A percentile compares a stretch with the other conserved stretches of the same genome.
Conservation (phyloP, 306 rosid genomes). For the Calophaca sinica region DNA sequence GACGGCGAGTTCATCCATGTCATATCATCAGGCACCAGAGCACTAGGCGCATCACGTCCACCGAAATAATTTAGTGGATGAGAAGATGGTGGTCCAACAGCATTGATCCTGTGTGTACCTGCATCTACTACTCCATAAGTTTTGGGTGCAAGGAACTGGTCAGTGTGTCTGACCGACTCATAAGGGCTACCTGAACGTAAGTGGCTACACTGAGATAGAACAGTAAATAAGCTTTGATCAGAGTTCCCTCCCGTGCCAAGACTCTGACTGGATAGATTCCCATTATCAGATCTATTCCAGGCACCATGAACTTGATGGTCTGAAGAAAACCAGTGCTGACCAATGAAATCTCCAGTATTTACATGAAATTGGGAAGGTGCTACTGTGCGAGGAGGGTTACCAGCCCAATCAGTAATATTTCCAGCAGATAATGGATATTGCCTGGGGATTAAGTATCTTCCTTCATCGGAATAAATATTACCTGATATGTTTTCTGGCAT, state of each 20-base stretch:
- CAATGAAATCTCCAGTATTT: slow-evolving; percentile 59
- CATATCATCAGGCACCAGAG: slow-evolving; percentile 72
- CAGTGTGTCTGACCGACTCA: slow-evolving; percentile 58
- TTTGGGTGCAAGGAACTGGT: slow-evolving; percentile 69
- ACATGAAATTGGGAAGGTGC: slow-evolving; percentile 70
- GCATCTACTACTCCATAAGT: slow-evolving; percentile 65
- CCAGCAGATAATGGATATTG: slow-evolving; percentile 63
- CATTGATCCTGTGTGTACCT: slow-evolving; percentile 61
- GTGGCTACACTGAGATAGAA: slow-evolving; percentile 78
- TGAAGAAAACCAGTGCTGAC: slow-evolving; percentile 73
- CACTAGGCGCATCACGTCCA: slow-evolving; percentile 71
- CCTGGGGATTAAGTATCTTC: slow-evolving; percentile 64
- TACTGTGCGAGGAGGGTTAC: slow-evolving; percentile 52
- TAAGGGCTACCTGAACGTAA: slow-evolving; percentile 64
- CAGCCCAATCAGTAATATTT: slow-evolving; percentile 70
- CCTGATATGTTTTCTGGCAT: slow-evolving; percentile 59
- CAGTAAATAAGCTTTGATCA: slow-evolving; percentile 80
- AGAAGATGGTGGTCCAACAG: slow-evolving; percentile 64
- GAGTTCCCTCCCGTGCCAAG: slow-evolving; percentile 63
- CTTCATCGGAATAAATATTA: slow-evolving; percentile 69
- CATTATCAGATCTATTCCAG: slow-evolving; percentile 67
- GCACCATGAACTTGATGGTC: slow-evolving; percentile 75
- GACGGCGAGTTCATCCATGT: slow-evolving; percentile 75
- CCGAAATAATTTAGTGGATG: slow-evolving; percentile 75
- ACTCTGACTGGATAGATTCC: slow-evolving; percentile 60